Percentiles rank a stretch among this genome's conserved stretches.
phyloP scores from a whole-genome alignment of 306 rosid species.

The Trifolium fragiferum region DNA sequence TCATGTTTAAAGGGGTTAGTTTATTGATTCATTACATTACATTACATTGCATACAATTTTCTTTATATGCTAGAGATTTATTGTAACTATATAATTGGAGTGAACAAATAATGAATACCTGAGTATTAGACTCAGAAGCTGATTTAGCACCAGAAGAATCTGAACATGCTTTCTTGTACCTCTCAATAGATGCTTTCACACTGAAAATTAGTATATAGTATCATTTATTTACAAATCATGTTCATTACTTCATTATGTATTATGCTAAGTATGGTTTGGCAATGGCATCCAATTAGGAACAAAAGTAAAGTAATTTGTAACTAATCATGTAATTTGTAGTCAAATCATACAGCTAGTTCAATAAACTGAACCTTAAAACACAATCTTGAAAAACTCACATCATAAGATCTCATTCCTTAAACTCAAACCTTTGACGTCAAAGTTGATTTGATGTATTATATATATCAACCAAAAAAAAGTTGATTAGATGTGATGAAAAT shows the following conservation, averaged over 20 bases:
- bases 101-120: constrained; percentile 52
- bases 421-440: constrained; percentile 1
- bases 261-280: not conserved
- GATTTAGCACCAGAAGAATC: constrained; percentile 65
- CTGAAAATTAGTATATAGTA: constrained; percentile 46
- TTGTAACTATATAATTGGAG: not conserved
- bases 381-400: constrained; percentile 40
- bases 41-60: not conserved
- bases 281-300: not conserved
- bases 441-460: not conserved
- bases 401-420: constrained; percentile 12
- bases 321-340: constrained; percentile 17
- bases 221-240: constrained; percentile 24
- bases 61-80: not conserved
- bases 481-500: constrained; percentile 44
- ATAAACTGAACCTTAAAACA: constrained; percentile 51
- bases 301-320: not conserved
- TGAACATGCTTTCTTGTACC: constrained; percentile 86
- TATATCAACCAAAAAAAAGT: not conserved
- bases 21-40: not conserved
- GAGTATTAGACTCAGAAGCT: constrained; percentile 75
- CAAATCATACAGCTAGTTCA: constrained; percentile 44
- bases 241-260: constrained; percentile 13
- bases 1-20: constrained; percentile 21
- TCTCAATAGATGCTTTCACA: constrained; percentile 77